These are phyloP conservation scores for Cercospora berteroae DNA, from an alignment of 2,329 filamentous ascomycete species.

Conservation along the genomic window DNA sequence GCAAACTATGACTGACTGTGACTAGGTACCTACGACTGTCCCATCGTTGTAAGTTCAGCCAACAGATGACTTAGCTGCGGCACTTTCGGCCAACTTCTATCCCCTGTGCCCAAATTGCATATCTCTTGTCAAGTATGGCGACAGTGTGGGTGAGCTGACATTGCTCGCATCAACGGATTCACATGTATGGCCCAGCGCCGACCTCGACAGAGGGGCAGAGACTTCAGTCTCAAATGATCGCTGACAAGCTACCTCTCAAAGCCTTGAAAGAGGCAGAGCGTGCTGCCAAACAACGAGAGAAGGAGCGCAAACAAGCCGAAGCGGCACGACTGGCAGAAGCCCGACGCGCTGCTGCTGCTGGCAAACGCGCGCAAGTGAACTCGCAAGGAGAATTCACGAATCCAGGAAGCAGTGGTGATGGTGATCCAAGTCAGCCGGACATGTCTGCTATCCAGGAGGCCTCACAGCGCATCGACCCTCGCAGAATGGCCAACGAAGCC, in stretches of 20 bases:
- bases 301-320: constrained; percentile 24
- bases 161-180: constrained; percentile 26
- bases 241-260: constrained; percentile 60
- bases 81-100: too few relatives aligned
- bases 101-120: background rate
- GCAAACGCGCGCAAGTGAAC: constrained; percentile 9
- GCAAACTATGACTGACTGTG: background rate
- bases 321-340: constrained; percentile 29
- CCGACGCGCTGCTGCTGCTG: constrained; percentile 28
- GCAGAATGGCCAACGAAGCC: constrained; percentile 62
- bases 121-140: background rate
- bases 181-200: constrained; percentile 62
- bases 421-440: constrained; percentile 39
- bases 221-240: constrained; percentile 63
- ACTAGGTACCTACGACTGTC: constrained; percentile 61
- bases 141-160: background rate
- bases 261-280: constrained; percentile 44
- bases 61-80: background rate
- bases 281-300: constrained; percentile 30
- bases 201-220: constrained; percentile 40
- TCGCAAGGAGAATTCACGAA: constrained; percentile 17
- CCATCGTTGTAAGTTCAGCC: constrained; percentile 55
- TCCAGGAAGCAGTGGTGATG: constrained; percentile 9
- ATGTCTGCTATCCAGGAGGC: constrained; percentile 64
- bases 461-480: constrained; percentile 66